Evolutionary conservation across 192 early-diverging fungal species (phyloP).

Genomic region (Backusella circina): DNA sequence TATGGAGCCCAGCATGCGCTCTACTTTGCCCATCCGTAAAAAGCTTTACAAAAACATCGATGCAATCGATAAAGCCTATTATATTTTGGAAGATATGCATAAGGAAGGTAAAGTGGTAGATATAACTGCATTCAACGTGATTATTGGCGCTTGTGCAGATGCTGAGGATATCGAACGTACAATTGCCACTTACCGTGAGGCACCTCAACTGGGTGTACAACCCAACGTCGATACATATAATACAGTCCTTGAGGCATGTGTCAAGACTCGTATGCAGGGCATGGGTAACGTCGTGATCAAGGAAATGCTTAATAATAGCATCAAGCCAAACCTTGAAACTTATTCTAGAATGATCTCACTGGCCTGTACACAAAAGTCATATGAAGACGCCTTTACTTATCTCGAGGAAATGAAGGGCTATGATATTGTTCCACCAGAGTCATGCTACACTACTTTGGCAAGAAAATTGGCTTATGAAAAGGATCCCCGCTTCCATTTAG

Average conservation of each 20-base stretch:
- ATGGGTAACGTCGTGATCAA: slow-evolving; percentile 49
- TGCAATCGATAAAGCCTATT: slow-evolving; percentile 41
- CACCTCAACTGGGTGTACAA: slow-evolving; percentile 34
- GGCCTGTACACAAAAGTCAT: slow-evolving; percentile 51
- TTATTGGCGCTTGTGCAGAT: slow-evolving; percentile 47
- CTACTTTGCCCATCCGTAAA: slow-evolving; percentile 37
- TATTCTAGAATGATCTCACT: slow-evolving; percentile 57
- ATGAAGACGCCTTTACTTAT: slow-evolving; percentile 74
- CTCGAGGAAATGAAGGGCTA: slow-evolving; percentile 68
- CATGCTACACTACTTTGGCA: slow-evolving; percentile 48
- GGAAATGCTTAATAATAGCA: slow-evolving; percentile 44
- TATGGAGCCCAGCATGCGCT: slow-evolving; percentile 36
- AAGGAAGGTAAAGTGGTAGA: slow-evolving; percentile 47
- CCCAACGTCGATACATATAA: slow-evolving; percentile 56
- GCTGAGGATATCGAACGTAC: slow-evolving; percentile 42
- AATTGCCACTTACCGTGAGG: slow-evolving; percentile 46
- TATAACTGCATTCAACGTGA: slow-evolving; percentile 55
- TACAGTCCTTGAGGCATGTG: slow-evolving; percentile 50
- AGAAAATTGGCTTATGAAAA: slow-evolving; percentile 52
- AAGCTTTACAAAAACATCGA: slow-evolving; percentile 26
- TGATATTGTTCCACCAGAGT: slow-evolving; percentile 51
- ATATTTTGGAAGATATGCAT: slow-evolving; percentile 43
- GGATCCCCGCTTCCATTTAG: slow-evolving; percentile 57
- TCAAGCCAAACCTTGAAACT: slow-evolving; percentile 47
- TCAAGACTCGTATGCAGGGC: slow-evolving; percentile 41